A percentile compares a stretch with the other conserved stretches of the same genome.
phyloP scores from a whole-genome alignment of 306 rosid genomes.

The Carpinus viminea region DNA sequence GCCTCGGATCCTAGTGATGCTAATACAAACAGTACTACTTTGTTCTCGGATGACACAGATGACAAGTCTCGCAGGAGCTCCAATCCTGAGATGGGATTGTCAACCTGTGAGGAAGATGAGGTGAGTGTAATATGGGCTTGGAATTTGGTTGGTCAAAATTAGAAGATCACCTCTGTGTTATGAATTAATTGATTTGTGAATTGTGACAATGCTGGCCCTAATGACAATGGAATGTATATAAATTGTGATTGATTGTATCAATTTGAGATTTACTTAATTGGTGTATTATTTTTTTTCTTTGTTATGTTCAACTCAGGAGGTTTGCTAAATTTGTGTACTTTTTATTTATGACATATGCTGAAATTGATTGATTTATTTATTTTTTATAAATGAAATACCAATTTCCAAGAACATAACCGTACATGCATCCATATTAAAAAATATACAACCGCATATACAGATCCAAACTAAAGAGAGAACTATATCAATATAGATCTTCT shows the following conservation, averaged over 20 bases:
- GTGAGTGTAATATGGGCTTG: conserved; percentile 37
- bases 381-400: not conserved
- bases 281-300: too few species aligned
- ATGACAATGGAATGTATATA: not conserved
- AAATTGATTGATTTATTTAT: not conserved
- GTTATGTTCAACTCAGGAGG: too few species aligned
- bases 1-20: conserved; percentile 93
- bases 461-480: not conserved
- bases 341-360: not conserved
- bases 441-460: too few species aligned
- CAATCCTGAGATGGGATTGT: conserved; percentile 57
- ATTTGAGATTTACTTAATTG: not conserved
- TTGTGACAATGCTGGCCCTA: not conserved
- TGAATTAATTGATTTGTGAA: not conserved
- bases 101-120: conserved; percentile 68
- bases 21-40: conserved; percentile 84
- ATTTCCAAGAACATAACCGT: too few species aligned
- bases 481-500: not conserved
- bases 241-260: not conserved
- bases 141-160: not conserved
- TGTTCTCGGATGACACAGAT: conserved; percentile 95
- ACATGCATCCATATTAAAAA: not conserved
- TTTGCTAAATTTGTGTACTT: not conserved
- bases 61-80: conserved; percentile 58
- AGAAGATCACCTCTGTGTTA: not conserved